Evolutionary conservation across 2,329 filamentous ascomycete species (phyloP).

Genomic region (Domatiomyces catenatus): DNA sequence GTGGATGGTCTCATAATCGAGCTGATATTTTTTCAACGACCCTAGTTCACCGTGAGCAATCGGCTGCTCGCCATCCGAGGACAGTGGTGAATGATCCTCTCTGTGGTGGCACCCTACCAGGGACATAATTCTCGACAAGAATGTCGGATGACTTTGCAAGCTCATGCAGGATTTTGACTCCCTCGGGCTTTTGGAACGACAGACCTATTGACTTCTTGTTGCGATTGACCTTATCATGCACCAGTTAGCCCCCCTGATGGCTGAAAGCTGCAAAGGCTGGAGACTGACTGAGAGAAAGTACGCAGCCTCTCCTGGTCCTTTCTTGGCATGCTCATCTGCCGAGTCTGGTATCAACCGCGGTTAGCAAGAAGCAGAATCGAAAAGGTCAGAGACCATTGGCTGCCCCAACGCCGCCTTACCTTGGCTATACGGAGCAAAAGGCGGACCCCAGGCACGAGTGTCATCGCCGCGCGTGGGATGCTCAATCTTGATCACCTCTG

Average conservation of each 20-base stretch:
- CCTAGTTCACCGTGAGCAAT: constrained; percentile 1
- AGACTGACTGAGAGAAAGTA: constrained; percentile 71
- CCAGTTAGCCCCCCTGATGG: not conserved
- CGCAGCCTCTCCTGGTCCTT: constrained; percentile 65
- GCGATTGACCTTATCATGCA: constrained; percentile 56
- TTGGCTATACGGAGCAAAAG: constrained; percentile 64
- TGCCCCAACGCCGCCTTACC: constrained; percentile 36
- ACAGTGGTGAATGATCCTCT: not conserved
- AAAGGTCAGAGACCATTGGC: not conserved
- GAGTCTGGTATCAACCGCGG: not conserved
- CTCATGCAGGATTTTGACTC: constrained; percentile 73
- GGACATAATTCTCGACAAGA: constrained; percentile 92
- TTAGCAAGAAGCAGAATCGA: not conserved
- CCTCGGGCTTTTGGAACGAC: constrained; percentile 73
- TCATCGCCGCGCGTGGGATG: constrained; percentile 85
- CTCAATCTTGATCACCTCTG: constrained; percentile 94
- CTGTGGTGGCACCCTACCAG: constrained; percentile 44
- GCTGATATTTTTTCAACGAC: constrained; percentile 64
- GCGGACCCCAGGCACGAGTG: constrained; percentile 89
- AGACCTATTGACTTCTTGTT: constrained; percentile 92
- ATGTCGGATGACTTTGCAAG: constrained; percentile 77
- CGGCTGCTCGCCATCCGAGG: not conserved
- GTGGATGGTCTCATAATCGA: constrained; percentile 71
- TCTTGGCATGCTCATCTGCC: not conserved
- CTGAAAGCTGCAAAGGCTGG: not conserved